A percentile compares a stretch with the other conserved stretches of the same genome.
phyloP scores from a whole-genome alignment of 768 basidiomycete genomes.

The Russula griseocarnosa region DNA sequence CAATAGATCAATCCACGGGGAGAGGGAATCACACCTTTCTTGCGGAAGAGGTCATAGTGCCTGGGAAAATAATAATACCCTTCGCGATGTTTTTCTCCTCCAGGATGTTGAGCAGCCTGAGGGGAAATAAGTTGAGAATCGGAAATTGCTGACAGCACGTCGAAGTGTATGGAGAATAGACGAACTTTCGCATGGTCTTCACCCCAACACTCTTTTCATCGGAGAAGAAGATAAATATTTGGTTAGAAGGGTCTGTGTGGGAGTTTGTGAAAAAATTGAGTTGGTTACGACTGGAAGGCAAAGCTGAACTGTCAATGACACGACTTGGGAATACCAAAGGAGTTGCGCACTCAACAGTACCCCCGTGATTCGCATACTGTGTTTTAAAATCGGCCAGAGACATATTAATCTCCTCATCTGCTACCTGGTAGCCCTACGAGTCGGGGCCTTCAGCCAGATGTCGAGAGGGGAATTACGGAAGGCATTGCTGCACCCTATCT shows the following conservation, averaged over 20 bases:
- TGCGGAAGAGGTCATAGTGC: constrained; percentile 95
- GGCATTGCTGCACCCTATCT: constrained; percentile 67
- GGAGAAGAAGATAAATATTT: constrained; percentile 94
- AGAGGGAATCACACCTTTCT: constrained; percentile 65
- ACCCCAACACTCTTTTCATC: constrained; percentile 94
- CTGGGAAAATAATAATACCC: constrained; percentile 93
- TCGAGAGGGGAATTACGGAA: constrained; percentile 21
- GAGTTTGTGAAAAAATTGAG: constrained; percentile 89
- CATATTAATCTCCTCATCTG: constrained; percentile 92
- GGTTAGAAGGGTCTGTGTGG: constrained; percentile 58
- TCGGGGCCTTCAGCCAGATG: constrained; percentile 32
- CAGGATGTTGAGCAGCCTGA: constrained; percentile 80
- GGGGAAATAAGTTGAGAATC: background rate
- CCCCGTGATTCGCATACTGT: constrained; percentile 66
- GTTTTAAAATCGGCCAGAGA: constrained; percentile 73
- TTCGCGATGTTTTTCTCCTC: constrained; percentile 88
- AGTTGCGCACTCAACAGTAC: constrained; percentile 76
- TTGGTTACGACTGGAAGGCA: constrained; percentile 63
- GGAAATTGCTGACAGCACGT: constrained; percentile 4
- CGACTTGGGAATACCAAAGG: background rate
- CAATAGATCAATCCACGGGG: background rate
- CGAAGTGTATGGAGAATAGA: background rate
- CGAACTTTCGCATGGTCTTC: constrained; percentile 96
- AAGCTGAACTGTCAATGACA: background rate
- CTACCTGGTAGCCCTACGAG: constrained; percentile 83